Base-by-base conservation (phyloP, 139 green algal genomes). In the Volvox africanus region DNA sequence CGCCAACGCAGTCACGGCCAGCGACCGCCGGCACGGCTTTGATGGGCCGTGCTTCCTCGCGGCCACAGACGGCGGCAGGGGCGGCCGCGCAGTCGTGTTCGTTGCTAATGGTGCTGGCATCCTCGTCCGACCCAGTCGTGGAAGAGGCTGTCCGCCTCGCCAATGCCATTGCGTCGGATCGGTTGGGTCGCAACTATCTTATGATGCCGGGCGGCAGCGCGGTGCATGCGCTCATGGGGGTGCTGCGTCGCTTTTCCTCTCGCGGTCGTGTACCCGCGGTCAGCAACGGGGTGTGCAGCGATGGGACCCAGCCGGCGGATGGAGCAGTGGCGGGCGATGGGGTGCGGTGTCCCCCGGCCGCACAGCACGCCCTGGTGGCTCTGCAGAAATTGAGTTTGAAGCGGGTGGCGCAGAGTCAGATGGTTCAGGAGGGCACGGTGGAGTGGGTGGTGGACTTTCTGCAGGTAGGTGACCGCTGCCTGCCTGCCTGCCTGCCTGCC, bases 311-410 rank as follows among this genome's bases (percentile, higher is more conserved):
- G 22, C 32, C 30, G 24, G n/a, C 13, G 61, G 30, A 33, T 61
- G 81, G 30, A 61, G 81, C n/a, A 18, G 76, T 14, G 2, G 30
- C 30, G 26, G 76, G 6, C 17, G 76, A 37, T 18, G 26, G 16
- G 1, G 24, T 24, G 61, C 81, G 28, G 3, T 85, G 91, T 55
- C 50, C 37, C 30, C 32, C 62, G 32, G 32, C 80, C 69, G 65
- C 44, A 35, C 86, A 85, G 67, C 82, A 92, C 33, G 61, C 76
- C 12, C 87, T 93, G 87, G 87, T 88, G 85, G 81, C 87, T n/a
- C 90, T 93, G n/a, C 92, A 94, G 86, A 93, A 93, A 90, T 86
- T 94, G 24, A 92, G 86, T 87, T 75, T 94, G 19, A 67, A 55
- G 75, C 86, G 92, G n/a, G 18, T 16, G 28, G 92, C 81, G 36